Conservation (phyloP, 2,329 filamentous ascomycete species). For the Trichoderma endophyticum region DNA sequence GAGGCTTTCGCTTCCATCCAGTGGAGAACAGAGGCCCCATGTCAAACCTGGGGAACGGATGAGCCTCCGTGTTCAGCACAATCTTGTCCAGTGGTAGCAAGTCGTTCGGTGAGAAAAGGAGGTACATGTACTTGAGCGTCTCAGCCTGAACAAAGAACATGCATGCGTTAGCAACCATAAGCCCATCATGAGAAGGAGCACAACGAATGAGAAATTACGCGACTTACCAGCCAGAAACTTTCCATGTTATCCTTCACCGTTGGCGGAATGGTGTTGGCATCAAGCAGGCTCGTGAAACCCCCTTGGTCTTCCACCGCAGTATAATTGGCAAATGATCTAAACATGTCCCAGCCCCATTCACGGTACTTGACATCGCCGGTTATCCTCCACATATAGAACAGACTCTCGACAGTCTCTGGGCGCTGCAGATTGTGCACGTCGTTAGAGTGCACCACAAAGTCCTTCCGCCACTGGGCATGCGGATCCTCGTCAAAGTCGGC, state of each 20-base stretch:
- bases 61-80: slow-evolving; percentile 95
- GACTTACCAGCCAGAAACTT: slow-evolving; percentile 89
- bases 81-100: slow-evolving; percentile 80
- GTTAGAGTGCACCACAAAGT: slow-evolving; percentile 75
- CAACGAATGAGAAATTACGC: not conserved
- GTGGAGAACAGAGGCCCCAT: slow-evolving; percentile 74
- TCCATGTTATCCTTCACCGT: slow-evolving; percentile 87
- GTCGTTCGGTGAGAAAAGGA: slow-evolving; percentile 83
- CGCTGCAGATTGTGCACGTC: slow-evolving; percentile 92
- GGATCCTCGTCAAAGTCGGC: slow-evolving; percentile 48
- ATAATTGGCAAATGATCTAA: slow-evolving; percentile 83
- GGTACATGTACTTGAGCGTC: slow-evolving; percentile 95
- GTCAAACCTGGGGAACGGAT: slow-evolving; percentile 84
- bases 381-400: slow-evolving; percentile 99
- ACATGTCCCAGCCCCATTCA: slow-evolving; percentile 99
- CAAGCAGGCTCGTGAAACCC: slow-evolving; percentile 77
- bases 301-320: slow-evolving; percentile 74
- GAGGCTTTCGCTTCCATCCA: slow-evolving; percentile 72
- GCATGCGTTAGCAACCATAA: not conserved
- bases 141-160: slow-evolving; percentile 61
- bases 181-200: not conserved
- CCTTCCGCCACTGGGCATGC: slow-evolving; percentile 67
- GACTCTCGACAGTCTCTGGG: slow-evolving; percentile 91
- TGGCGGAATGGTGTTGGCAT: slow-evolving; percentile 72
- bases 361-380: slow-evolving; percentile 86